These are phyloP conservation scores for Melampsora abietis-canadensis DNA, from an alignment of 1,284 basidiomycete genomes.

Conservation along the genomic window DNA sequence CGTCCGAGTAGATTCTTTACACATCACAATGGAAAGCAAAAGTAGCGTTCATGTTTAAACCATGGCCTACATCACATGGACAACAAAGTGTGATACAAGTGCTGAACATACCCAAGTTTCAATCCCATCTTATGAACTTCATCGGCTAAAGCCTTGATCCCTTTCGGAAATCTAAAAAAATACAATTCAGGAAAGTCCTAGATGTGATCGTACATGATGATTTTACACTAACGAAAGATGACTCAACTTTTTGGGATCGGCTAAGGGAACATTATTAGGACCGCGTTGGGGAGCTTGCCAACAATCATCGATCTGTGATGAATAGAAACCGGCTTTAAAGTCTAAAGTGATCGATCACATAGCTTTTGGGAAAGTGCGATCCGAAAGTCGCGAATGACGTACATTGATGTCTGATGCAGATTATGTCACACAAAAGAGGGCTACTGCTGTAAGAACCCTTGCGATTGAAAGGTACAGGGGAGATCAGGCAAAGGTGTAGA, in stretches of 20 bases:
- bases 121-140: constrained; percentile 57
- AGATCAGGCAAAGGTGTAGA: not conserved
- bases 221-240: too few relatives aligned
- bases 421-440: constrained; percentile 45
- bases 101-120: constrained; percentile 50
- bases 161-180: constrained; percentile 57
- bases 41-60: not conserved
- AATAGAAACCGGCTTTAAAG: not conserved
- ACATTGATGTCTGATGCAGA: constrained; percentile 41
- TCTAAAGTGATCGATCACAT: not conserved
- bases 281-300: constrained; percentile 54
- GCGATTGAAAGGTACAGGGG: not conserved
- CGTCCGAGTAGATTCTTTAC: constrained; percentile 59
- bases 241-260: constrained; percentile 53
- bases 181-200: too few relatives aligned
- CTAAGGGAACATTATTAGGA: constrained; percentile 49
- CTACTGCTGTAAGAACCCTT: constrained; percentile 4
- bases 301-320: constrained; percentile 50
- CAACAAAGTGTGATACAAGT: not conserved
- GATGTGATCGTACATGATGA: too few relatives aligned
- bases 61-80: too few relatives aligned
- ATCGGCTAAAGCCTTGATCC: constrained; percentile 56
- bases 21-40: not conserved
- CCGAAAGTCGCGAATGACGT: not conserved
- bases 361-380: not conserved